Conservation (phyloP, 495 filamentous ascomycete genomes). For the Cercophora samala region DNA sequence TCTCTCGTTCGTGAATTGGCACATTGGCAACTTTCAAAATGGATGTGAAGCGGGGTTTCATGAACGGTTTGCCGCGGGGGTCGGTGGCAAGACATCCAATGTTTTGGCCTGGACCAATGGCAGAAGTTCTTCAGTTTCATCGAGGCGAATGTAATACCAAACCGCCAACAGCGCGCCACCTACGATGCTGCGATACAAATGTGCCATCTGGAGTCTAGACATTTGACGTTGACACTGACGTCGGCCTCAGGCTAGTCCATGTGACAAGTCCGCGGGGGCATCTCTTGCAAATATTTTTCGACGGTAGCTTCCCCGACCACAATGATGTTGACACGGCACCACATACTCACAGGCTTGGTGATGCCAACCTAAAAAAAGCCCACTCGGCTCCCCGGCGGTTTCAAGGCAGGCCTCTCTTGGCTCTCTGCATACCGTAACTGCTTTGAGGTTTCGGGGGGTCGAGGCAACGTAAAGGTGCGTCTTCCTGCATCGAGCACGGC, state of each 20-base stretch:
- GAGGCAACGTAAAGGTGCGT: neutral
- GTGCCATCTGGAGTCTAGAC: neutral
- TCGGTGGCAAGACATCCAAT: constrained; percentile 2
- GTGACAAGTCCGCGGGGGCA: neutral
- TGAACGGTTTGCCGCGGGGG: constrained; percentile 7
- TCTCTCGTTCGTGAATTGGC: constrained; percentile 5
- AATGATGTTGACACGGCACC: neutral
- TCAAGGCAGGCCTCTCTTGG: neutral
- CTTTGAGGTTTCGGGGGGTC: neutral
- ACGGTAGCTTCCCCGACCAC: neutral
- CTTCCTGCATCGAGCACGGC: neutral
- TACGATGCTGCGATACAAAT: neutral
- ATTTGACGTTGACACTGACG: neutral
- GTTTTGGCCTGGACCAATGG: constrained; percentile 6
- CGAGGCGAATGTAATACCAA: constrained; percentile 8
- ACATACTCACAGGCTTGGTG: neutral
- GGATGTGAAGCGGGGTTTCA: neutral
- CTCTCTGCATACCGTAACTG: neutral
- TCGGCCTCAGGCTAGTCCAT: neutral
- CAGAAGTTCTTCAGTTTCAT: constrained; percentile 2
- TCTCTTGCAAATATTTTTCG: neutral
- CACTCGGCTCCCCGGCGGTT: neutral
- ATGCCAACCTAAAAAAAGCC: neutral
- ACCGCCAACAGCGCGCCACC: neutral
- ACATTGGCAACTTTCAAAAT: constrained; percentile 2